Evolutionary conservation across 305 asterid species (phyloP).

Genomic region (Fraxinus baroniana): DNA sequence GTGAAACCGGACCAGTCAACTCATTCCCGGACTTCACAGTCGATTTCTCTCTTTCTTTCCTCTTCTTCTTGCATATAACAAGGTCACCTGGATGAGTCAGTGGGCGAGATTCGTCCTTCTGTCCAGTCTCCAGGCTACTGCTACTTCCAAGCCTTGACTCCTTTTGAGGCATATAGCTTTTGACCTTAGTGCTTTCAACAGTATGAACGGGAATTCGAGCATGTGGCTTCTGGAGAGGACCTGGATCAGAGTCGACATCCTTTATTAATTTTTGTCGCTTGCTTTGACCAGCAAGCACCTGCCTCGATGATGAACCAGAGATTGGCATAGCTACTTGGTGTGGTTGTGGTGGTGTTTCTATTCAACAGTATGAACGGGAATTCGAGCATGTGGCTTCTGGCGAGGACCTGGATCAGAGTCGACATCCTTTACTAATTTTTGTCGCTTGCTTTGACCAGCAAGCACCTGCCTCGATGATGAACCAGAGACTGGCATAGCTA

Average conservation of each 20-base stretch:
- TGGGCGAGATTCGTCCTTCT: slow-evolving; percentile 49
- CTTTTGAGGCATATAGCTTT: slow-evolving; percentile 47
- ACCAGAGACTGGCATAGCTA: slow-evolving; percentile 40
- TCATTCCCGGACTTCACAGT: slow-evolving; percentile 49
- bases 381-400: slow-evolving; percentile 64
- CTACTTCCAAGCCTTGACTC: slow-evolving; percentile 50
- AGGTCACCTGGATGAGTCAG: slow-evolving; percentile 92
- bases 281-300: slow-evolving; percentile 41
- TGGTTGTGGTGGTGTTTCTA: no score
- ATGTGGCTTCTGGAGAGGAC: slow-evolving; percentile 60
- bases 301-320: slow-evolving; percentile 63
- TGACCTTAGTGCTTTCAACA: slow-evolving; percentile 43
- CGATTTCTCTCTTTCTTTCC: slow-evolving; percentile 85
- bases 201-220: slow-evolving; percentile 49
- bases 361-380: slow-evolving; percentile 40
- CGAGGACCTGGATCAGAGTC: slow-evolving; percentile 56
- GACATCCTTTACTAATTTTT: slow-evolving; percentile 42
- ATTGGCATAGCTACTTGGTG: slow-evolving; percentile 36
- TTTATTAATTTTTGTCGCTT: slow-evolving; percentile 57
- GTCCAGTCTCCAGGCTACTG: slow-evolving; percentile 48
- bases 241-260: slow-evolving; percentile 51
- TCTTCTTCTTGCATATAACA: slow-evolving; percentile 91
- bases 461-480: slow-evolving; percentile 61
- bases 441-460: slow-evolving; percentile 57
- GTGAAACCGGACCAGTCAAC: slow-evolving; percentile 66